These are phyloP conservation scores for Yarrowia sp. DNA, from an alignment of 805 yeast species.

Conservation along the genomic window DNA sequence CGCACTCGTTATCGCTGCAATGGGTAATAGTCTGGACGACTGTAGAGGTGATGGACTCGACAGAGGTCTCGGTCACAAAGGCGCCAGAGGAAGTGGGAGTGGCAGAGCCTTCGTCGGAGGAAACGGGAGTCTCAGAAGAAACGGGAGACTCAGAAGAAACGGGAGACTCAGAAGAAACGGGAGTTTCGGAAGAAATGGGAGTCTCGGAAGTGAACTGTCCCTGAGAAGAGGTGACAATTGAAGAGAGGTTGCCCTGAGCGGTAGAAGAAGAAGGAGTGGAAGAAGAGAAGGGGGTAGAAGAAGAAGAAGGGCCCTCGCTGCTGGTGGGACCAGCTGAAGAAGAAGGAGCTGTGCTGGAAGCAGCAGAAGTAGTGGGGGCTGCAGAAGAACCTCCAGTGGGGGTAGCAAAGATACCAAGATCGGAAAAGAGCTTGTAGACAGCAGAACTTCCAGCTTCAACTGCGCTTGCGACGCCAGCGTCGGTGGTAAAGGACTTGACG, in stretches of 20 bases:
- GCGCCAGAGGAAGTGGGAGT: not conserved
- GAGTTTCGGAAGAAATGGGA: not conserved
- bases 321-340: not conserved
- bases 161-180: not conserved
- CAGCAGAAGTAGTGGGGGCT: not conserved
- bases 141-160: too few relatives aligned
- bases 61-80: not conserved
- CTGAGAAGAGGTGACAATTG: not conserved
- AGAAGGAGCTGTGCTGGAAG: not conserved
- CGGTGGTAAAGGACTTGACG: not conserved
- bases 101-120: not conserved
- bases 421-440: not conserved
- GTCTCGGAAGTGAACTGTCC: not conserved
- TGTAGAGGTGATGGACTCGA: slow-evolving; percentile 9
- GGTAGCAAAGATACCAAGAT: not conserved
- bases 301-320: too few relatives aligned
- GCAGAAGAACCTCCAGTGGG: not conserved
- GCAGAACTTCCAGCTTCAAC: not conserved
- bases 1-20: not conserved
- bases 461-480: not conserved
- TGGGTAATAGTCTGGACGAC: slow-evolving; percentile 12
- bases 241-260: not conserved
- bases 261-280: not conserved
- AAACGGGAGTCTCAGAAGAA: not conserved
- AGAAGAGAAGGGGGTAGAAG: not conserved